These are phyloP conservation scores for Nadsonia starkeyi-henricii DNA, from an alignment of 1,139 yeast genomes.

Conservation along the genomic window DNA sequence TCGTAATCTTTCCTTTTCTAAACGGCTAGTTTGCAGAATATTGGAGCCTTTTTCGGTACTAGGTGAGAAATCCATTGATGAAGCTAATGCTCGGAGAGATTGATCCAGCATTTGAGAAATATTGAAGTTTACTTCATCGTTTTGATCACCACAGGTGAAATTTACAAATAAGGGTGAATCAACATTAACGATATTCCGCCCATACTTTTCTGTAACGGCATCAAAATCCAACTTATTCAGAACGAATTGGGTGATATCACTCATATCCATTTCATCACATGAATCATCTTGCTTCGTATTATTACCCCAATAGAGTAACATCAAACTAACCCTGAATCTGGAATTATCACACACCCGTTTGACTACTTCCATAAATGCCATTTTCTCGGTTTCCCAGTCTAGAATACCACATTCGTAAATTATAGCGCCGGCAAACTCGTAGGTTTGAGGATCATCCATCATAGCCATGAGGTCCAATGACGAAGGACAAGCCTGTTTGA, in stretches of 20 bases:
- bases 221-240: conserved; percentile 1
- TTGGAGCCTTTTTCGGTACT: background rate
- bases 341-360: conserved; percentile 7
- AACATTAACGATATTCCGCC: background rate
- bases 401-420: conserved; percentile 18
- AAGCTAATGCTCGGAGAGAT: background rate
- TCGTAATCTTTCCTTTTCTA: background rate
- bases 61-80: background rate
- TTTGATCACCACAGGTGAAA: background rate
- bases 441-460: conserved; percentile 12
- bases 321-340: conserved; percentile 8
- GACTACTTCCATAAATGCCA: conserved; percentile 12
- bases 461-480: conserved; percentile 13
- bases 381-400: conserved; percentile 8
- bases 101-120: background rate
- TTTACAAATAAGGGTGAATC: conserved; percentile 3
- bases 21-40: background rate
- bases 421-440: conserved; percentile 14
- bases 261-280: background rate
- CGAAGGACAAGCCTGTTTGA: conserved; percentile 5
- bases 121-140: background rate
- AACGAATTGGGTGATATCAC: background rate
- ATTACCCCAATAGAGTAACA: conserved; percentile 11
- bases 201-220: conserved; percentile 3
- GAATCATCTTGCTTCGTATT: background rate